Base-by-base conservation (phyloP, 2,329 filamentous ascomycete species). In the Chaetomiaceae sp. region DNA sequence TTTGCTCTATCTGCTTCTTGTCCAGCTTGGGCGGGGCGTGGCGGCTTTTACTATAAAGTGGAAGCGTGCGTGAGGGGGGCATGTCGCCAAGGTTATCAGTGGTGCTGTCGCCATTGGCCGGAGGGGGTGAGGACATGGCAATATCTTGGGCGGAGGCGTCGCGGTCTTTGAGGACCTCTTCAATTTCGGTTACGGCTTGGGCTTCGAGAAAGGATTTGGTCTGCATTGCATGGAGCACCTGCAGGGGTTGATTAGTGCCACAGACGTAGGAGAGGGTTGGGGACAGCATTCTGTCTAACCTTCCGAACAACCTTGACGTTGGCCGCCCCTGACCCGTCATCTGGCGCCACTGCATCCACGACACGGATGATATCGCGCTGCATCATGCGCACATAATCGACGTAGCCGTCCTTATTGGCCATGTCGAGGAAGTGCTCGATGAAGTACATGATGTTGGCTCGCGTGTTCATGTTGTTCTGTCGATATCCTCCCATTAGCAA, bases 381-480 rank as follows among this genome's bases (percentile, higher is more conserved):
- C 73, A 99, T 89, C 90, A 97, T 96, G 47, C 87, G 83, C 25
- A 96, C 84, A 66, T 96, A 99, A 58, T 89, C 85, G 48, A 80
- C 73, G 62, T 94, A 85, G 58, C 84, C 81, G 60, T 90, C 88
- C 60, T 84, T 87, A 58, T 82, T 79, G 20, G 90, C 88, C 72
- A 90, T 79, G 67, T 97, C 92, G 67, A 95, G 88, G 61, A 99
- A 89, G 62, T 92, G 87, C 66, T 97, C 92, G 66, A 99, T 87
- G 71, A 99, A 99, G 72, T 95, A 99, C 87, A 99, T 95, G 69
- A 99, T 97, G 68, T 99, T 99, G 54, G 94, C 95, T 56, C 92
- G 81, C 47, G 86, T 95, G 71, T 99, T 99, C 87, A 99, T 95
- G 61, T 89, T 92, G 61, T 89, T 95, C 81, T 91, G n/a, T n/a